Evolutionary conservation across 768 basidiomycete genomes (phyloP).

Genomic region (Suillus subaureus): DNA sequence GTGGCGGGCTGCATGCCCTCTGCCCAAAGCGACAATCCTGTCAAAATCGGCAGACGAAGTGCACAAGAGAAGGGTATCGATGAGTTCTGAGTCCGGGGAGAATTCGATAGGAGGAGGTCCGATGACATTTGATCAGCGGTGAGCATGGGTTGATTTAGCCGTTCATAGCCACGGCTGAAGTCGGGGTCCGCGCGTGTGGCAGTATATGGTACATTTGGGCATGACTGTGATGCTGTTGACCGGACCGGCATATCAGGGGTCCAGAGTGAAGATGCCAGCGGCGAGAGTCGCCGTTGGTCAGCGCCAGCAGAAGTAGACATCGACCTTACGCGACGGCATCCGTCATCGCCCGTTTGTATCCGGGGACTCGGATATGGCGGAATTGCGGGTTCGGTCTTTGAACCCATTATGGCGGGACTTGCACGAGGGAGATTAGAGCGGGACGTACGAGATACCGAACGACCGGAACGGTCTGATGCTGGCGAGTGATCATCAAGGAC

Average conservation of each 20-base stretch:
- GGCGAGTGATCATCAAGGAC: slow-evolving; percentile 35
- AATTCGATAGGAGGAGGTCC: slow-evolving; percentile 30
- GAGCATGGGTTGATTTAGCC: slow-evolving; percentile 2
- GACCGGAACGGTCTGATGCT: slow-evolving; percentile 33
- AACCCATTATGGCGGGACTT: slow-evolving; percentile 22
- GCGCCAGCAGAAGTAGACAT: slow-evolving; percentile 30
- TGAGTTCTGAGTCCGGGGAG: slow-evolving; percentile 29
- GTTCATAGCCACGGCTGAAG: slow-evolving; percentile 9
- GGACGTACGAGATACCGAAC: slow-evolving; percentile 28
- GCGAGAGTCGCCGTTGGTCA: slow-evolving; percentile 37
- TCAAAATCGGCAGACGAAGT: slow-evolving; percentile 38
- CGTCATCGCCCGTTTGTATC: slow-evolving; percentile 28
- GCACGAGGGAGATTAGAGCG: slow-evolving; percentile 27
- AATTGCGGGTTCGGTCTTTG: slow-evolving; percentile 28
- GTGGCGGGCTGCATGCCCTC: slow-evolving; percentile 69
- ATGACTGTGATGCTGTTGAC: slow-evolving; percentile 27
- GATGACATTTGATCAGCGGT: slow-evolving; percentile 25
- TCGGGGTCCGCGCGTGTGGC: slow-evolving; percentile 23
- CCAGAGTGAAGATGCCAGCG: slow-evolving; percentile 32
- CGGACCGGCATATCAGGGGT: slow-evolving; percentile 23
- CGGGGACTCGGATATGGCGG: slow-evolving; percentile 24
- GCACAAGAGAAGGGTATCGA: slow-evolving; percentile 28
- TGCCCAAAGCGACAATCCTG: slow-evolving; percentile 55
- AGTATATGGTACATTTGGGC: slow-evolving; percentile 28
- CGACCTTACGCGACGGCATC: slow-evolving; percentile 32